Evolutionary conservation across 129 eudicot species (phyloP).

Genomic region (Flaveria robusta): DNA sequence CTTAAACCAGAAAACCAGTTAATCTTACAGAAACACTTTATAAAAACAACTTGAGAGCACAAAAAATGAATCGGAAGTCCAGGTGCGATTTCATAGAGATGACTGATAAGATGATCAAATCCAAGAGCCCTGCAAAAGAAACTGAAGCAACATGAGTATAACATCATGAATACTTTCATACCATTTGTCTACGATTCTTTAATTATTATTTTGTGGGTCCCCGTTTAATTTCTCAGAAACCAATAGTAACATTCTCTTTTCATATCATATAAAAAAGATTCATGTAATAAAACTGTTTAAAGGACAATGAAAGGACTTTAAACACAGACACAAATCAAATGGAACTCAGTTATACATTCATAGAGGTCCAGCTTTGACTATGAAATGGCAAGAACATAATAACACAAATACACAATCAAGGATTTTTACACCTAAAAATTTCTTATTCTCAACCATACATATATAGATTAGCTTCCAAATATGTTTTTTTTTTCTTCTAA

Average conservation of each 20-base stretch:
- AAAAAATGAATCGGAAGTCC: constrained; percentile 6
- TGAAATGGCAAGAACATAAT: background rate
- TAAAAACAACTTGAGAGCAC: constrained; percentile 21
- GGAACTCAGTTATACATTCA: background rate
- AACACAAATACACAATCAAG: background rate
- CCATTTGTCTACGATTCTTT: background rate
- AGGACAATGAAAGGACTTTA: background rate
- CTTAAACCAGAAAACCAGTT: constrained; percentile 18
- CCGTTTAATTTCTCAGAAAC: background rate
- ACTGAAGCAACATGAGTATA: constrained; percentile 21
- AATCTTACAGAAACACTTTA: constrained; percentile 9
- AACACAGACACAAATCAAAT: background rate
- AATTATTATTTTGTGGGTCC: background rate
- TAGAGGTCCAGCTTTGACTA: background rate
- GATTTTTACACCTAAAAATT: background rate
- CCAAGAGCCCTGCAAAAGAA: constrained; percentile 43
- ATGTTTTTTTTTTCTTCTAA: background rate
- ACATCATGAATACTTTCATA: constrained; percentile 2
- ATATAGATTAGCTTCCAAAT: background rate
- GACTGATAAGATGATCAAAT: constrained; percentile 23
- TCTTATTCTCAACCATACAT: background rate
- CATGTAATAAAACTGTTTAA: background rate
- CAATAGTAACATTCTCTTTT: background rate
- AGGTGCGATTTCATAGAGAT: constrained; percentile 22
- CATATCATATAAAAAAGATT: background rate